Evolutionary conservation across 2,329 filamentous ascomycete genomes (phyloP).

Genomic region (Curvularia lunata): DNA sequence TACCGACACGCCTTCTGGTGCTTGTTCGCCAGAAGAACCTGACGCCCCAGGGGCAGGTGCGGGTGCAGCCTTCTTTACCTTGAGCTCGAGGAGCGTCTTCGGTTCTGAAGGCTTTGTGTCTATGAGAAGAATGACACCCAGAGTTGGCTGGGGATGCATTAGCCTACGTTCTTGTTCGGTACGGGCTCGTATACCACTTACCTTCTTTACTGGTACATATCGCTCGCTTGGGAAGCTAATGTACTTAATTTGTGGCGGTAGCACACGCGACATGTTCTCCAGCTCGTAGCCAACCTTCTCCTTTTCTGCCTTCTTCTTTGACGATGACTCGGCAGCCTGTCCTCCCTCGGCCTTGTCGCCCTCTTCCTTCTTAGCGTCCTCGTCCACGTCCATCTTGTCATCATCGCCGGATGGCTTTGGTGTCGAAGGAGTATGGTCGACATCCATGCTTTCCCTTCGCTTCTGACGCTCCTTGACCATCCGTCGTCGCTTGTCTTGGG

Average conservation of each 20-base stretch:
- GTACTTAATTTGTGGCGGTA: conserved; percentile 92
- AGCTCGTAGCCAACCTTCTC: conserved; percentile 97
- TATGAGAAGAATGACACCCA: conserved; percentile 87
- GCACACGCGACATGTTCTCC: conserved; percentile 94
- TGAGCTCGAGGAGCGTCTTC: conserved; percentile 86
- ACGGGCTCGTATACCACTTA: conserved; percentile 48
- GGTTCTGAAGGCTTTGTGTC: conserved; percentile 81
- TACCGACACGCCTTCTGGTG: conserved; percentile 62
- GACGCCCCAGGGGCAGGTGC: conserved; percentile 54
- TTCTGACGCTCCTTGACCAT: conserved; percentile 93
- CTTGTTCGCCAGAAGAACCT: conserved; percentile 44
- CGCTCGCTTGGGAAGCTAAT: conserved; percentile 89
- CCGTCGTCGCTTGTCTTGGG: conserved; percentile 92
- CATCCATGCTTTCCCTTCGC: conserved; percentile 91
- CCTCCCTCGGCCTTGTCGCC: conserved; percentile 60
- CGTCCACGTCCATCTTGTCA: conserved; percentile 84
- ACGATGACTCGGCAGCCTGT: conserved; percentile 60
- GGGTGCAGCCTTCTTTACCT: conserved; percentile 76
- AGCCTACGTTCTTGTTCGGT: conserved; percentile 16
- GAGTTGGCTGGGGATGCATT: conserved; percentile 71
- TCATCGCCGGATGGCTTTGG: conserved; percentile 67
- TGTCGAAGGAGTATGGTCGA: conserved; percentile 79
- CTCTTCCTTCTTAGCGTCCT: conserved; percentile 54
- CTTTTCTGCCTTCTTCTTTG: conserved; percentile 91
- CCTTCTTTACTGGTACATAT: conserved; percentile 93